These are phyloP conservation scores for Medicago lupulina DNA, from an alignment of 306 rosid species.

Conservation along the genomic window DNA sequence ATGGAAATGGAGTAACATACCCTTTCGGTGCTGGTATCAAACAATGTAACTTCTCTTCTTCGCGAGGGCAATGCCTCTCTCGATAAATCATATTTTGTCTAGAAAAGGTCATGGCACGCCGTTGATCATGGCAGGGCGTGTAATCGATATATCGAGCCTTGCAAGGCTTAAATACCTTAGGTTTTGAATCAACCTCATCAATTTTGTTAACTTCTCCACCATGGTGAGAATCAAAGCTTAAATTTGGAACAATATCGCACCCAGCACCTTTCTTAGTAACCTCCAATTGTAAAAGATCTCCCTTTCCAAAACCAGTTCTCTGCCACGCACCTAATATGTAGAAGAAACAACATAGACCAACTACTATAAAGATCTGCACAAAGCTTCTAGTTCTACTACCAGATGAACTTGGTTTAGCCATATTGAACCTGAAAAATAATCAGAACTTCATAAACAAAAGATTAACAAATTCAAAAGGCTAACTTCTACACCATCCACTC, in stretches of 20 bases:
- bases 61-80: constrained; percentile 88
- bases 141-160: constrained; percentile 61
- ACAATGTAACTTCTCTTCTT: constrained; percentile 88
- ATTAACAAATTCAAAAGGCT: constrained; percentile 31
- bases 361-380: constrained; percentile 80
- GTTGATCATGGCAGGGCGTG: constrained; percentile 97
- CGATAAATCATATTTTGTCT: constrained; percentile 83
- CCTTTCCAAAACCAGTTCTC: constrained; percentile 95
- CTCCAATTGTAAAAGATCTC: constrained; percentile 84
- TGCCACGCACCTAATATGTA: constrained; percentile 96
- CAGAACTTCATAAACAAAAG: constrained; percentile 28
- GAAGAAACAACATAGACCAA: constrained; percentile 89
- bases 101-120: constrained; percentile 91
- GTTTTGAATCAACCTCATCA: constrained; percentile 56
- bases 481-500: constrained; percentile 1
- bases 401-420: constrained; percentile 76
- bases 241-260: constrained; percentile 62
- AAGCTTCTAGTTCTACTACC: constrained; percentile 90
- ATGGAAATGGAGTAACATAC: constrained; percentile 94
- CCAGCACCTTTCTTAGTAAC: constrained; percentile 66
- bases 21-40: constrained; percentile 93
- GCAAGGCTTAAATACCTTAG: constrained; percentile 71
- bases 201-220: constrained; percentile 66
- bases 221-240: constrained; percentile 91
- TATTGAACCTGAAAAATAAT: constrained; percentile 55